Evolutionary conservation across 495 filamentous ascomycete genomes (phyloP), one percentile per base, ranked within the genome.

Genomic region (Podospora appendiculata): DNA sequence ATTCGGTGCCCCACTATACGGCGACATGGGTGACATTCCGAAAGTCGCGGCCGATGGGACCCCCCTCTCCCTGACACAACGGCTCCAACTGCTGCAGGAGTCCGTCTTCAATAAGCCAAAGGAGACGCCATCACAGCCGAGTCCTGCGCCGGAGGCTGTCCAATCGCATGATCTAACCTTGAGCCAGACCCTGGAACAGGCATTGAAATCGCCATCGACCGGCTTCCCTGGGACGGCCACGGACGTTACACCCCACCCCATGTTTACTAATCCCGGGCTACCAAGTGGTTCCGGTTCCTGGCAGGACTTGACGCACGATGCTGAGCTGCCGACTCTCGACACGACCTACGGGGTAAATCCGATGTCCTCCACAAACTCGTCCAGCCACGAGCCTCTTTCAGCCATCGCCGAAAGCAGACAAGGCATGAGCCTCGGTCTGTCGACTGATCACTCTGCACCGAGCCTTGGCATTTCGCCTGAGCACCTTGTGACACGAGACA

Each of bases 51-150:
- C 25, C 2, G 25, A 25, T 25, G 25, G 25, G 25, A 25, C 25
- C 25, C 25, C 25, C 25, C 25, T 25, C 25, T 25, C 25, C 25
- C 25, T 25, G 25, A 18, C 18, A 13, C 10, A 41, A 16, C 38
- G 38, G 38, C 38, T 71, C 6, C 62, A 52, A 44, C 32, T 47
- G 10, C 35, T 63, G 6, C 55, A 55, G 41, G 59, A 41, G 1
- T 11, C 33, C 0, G 41, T 52, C 11, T 53, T 62, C 13, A 38
- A 41, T 8, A 16, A 52, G 38, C 39, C 41, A 39, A 9, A 18
- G 10, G 14, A 41, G 1, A 11, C 9, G 13, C 18, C n/a, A 11
- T 11, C n/a, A 34, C 16, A 40, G 19, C 34, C 36, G 18, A 54
- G 51, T 32, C 51, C 36, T 10, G 43, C 43, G 32, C 34, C 50